phyloP scores from a whole-genome alignment of 345 rosid species.

The Pugionium cornutum region DNA sequence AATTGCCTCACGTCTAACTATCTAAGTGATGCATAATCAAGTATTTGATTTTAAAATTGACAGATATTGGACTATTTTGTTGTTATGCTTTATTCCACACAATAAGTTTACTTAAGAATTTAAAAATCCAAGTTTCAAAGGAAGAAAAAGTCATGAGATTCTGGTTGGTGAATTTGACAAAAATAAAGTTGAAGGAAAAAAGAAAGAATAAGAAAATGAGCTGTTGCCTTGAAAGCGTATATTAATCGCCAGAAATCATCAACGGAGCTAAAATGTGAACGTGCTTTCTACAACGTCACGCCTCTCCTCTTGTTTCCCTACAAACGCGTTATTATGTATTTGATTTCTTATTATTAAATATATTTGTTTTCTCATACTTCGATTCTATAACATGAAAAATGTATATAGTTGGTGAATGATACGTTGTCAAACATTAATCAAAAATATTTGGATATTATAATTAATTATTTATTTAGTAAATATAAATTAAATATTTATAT shows the following conservation, averaged over 20 bases:
- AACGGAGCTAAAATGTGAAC: constrained; percentile 26
- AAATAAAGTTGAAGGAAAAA: background rate
- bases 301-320: background rate
- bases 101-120: background rate
- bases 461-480: no score
- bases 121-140: background rate
- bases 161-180: constrained; percentile 19
- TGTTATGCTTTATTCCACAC: background rate
- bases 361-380: background rate
- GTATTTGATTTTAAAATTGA: background rate
- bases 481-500: no score
- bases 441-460: no score
- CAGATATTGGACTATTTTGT: background rate
- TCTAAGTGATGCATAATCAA: background rate
- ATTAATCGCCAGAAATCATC: constrained; percentile 2
- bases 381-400: background rate
- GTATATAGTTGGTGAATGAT: constrained; percentile 9
- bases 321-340: constrained; percentile 27
- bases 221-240: constrained; percentile 3
- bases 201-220: constrained; percentile 21
- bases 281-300: constrained; percentile 39
- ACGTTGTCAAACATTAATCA: constrained; percentile 27
- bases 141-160: constrained; percentile 31
- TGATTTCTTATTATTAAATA: constrained; percentile 15
- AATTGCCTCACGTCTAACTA: background rate